Evolutionary conservation across 352 stramenopile species (phyloP).

Genomic region (Globisporangium okanoganense): DNA sequence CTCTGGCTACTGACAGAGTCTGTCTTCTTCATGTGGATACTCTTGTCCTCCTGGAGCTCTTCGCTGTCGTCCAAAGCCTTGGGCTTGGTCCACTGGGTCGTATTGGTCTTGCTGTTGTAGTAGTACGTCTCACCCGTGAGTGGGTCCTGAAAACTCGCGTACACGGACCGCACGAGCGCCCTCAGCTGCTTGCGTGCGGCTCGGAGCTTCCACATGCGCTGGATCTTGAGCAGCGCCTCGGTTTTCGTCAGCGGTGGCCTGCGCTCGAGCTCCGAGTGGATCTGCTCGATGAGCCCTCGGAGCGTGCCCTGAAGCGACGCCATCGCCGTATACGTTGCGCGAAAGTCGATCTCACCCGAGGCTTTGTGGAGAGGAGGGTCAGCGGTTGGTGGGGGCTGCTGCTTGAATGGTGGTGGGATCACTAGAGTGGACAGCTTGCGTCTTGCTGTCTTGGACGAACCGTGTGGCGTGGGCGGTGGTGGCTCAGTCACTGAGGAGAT

Average conservation of each 20-base stretch:
- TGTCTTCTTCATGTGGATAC: conserved; percentile 10
- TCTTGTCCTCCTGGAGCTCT: conserved; percentile 1
- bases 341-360: conserved; percentile 34
- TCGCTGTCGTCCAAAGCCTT: conserved; percentile 30
- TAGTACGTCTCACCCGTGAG: conserved; percentile 67
- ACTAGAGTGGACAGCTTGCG: background rate
- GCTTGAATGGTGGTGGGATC: background rate
- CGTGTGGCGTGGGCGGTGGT: background rate
- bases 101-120: conserved; percentile 71
- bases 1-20: background rate
- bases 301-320: conserved; percentile 38
- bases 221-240: conserved; percentile 61
- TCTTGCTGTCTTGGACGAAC: background rate
- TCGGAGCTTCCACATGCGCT: conserved; percentile 72
- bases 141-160: conserved; percentile 55
- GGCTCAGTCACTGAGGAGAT: background rate
- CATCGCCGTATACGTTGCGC: conserved; percentile 32
- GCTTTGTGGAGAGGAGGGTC: background rate
- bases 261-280: conserved; percentile 43
- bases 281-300: conserved; percentile 32
- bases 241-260: conserved; percentile 42
- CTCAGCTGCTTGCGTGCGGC: conserved; percentile 67
- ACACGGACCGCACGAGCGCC: conserved; percentile 52
- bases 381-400: background rate
- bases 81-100: conserved; percentile 68